Conservation (phyloP, 1,284 basidiomycete species). For the Pseudozyma pruni region DNA sequence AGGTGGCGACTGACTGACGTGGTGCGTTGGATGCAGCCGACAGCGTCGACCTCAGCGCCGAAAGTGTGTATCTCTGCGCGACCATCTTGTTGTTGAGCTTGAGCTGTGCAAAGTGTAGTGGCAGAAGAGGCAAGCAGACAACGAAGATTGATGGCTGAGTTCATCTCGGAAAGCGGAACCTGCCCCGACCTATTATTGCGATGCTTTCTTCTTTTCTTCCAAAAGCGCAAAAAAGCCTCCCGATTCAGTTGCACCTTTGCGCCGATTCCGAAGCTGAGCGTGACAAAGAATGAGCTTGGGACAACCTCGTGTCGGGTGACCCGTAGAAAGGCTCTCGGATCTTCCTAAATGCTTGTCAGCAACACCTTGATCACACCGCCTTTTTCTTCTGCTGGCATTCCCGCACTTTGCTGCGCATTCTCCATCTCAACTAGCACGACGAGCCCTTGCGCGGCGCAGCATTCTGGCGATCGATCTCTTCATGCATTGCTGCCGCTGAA, state of each 20-base stretch:
- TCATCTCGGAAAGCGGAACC: no score
- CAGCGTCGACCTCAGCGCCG: constrained; percentile 44
- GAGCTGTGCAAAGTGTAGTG: not conserved
- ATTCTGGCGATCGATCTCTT: not conserved
- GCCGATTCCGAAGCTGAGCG: not conserved
- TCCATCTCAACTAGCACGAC: not conserved
- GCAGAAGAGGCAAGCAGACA: no score
- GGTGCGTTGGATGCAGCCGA: constrained; percentile 35
- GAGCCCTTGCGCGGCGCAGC: constrained; percentile 3
- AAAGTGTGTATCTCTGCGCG: constrained; percentile 41
- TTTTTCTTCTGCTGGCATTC: not conserved
- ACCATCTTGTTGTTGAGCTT: constrained; percentile 20
- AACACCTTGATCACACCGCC: not conserved
- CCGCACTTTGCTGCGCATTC: not conserved
- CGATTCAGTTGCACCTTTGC: no score
- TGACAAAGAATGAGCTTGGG: not conserved
- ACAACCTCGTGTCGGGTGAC: not conserved
- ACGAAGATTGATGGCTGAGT: no score
- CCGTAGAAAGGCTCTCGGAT: constrained; percentile 1
- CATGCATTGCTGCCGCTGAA: constrained; percentile 15
- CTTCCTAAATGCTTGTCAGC: constrained; percentile 8
- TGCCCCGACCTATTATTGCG: no score
- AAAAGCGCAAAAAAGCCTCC: constrained; percentile 3
- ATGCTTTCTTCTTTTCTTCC: not conserved
- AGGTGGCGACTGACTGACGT: constrained; percentile 29